phyloP scores from a whole-genome alignment of 495 filamentous ascomycete species.

The Podospora comata region DNA sequence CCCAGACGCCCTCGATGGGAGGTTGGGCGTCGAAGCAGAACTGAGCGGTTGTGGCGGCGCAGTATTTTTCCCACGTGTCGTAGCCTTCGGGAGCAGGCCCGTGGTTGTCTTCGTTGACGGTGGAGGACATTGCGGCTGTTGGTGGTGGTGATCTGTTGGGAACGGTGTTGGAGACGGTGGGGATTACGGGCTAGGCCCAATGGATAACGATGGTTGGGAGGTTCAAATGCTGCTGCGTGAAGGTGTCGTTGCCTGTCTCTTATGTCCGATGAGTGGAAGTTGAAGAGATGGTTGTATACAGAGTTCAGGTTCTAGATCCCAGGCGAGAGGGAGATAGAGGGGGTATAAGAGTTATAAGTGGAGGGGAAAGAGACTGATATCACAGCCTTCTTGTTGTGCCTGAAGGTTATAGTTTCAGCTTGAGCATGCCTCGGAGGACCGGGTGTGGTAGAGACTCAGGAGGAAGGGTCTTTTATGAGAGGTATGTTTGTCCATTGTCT shows the following conservation, averaged over 20 bases:
- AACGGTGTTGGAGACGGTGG: no score
- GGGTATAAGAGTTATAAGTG: background rate
- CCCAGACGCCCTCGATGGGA: background rate
- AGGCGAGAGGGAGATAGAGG: background rate
- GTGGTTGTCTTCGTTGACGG: background rate
- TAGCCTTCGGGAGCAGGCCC: background rate
- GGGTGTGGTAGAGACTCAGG: background rate
- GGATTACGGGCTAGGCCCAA: no score
- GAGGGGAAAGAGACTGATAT: background rate
- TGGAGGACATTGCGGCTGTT: background rate
- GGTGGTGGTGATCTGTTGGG: background rate
- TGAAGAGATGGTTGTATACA: no score
- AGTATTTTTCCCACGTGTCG: background rate
- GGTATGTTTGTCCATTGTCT: background rate
- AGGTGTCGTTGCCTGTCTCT: no score
- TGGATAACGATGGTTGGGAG: no score
- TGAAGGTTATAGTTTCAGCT: background rate
- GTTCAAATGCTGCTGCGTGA: no score
- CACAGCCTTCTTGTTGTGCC: background rate
- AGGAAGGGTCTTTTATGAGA: background rate
- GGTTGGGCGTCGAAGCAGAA: slow-evolving; percentile 5
- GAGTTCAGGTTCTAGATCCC: background rate
- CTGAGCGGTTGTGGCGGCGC: background rate
- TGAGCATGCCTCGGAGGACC: background rate
- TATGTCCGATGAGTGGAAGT: no score